phyloP scores from a whole-genome alignment of 2,329 filamentous ascomycete genomes.

The Rugonectria rugulosa region DNA sequence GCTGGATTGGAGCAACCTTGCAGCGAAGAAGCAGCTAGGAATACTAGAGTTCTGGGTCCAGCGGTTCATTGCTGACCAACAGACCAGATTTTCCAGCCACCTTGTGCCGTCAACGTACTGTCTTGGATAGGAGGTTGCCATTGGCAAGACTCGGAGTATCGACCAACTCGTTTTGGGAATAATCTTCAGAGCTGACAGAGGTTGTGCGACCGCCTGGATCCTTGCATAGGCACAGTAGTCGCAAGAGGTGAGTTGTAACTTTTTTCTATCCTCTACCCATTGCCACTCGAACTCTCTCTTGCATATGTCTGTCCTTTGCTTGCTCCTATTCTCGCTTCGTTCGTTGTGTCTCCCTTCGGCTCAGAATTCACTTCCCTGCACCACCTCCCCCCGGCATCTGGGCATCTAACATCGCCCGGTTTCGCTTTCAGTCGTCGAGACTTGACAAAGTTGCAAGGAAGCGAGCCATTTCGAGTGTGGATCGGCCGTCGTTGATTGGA shows the following conservation, averaged over 20 bases:
- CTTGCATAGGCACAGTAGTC: constrained; percentile 2
- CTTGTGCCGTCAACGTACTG: not conserved
- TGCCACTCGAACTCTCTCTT: not conserved
- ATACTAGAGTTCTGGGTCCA: constrained; percentile 16
- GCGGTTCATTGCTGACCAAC: constrained; percentile 16
- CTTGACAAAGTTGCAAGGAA: constrained; percentile 6
- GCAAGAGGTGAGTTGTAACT: constrained; percentile 34
- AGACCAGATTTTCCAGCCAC: not conserved
- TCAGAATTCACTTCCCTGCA: not conserved
- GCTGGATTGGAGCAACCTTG: not conserved
- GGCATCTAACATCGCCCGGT: too few species aligned
- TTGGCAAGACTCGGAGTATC: not conserved
- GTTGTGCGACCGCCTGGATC: constrained; percentile 3
- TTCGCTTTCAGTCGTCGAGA: too few species aligned
- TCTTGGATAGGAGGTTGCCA: not conserved
- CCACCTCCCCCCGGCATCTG: not conserved
- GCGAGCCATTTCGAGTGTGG: constrained; percentile 13
- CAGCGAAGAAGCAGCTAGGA: constrained; percentile 15
- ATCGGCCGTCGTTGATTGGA: constrained; percentile 22
- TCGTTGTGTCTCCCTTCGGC: not conserved
- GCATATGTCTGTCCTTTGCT: constrained; percentile 8
- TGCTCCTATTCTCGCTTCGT: constrained; percentile 1
- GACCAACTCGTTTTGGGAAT: constrained; percentile 5
- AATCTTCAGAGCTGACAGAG: constrained; percentile 10
- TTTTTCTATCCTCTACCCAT: constrained; percentile 20